These are phyloP conservation scores for Apiotrichum akiyoshidainum DNA, from an alignment of 1,284 basidiomycete genomes.

Conservation along the genomic window DNA sequence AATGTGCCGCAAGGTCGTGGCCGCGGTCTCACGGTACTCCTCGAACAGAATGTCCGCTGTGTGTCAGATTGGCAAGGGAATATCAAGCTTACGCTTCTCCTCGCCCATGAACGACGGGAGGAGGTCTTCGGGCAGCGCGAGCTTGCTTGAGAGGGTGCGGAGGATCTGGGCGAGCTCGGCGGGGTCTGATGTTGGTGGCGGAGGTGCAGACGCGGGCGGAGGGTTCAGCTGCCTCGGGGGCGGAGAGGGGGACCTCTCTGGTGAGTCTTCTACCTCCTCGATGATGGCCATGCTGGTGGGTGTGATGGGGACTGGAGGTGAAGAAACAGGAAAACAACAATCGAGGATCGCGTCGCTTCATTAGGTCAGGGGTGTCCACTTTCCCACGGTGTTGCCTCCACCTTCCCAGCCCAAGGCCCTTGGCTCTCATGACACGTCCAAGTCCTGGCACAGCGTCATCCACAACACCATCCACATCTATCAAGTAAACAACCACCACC, in stretches of 20 bases:
- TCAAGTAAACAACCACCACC: background rate
- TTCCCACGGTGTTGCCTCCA: conserved; percentile 15
- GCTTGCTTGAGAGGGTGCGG: conserved; percentile 15
- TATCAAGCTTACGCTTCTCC: conserved; percentile 17
- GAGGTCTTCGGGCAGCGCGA: conserved; percentile 32
- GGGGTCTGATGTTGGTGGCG: background rate
- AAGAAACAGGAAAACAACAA: background rate
- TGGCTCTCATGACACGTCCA: conserved; percentile 8
- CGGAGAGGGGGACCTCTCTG: conserved; percentile 5
- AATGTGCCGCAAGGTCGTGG: conserved; percentile 17
- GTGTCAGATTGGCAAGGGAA: background rate
- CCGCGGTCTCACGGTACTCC: conserved; percentile 15
- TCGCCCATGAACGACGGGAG: conserved; percentile 27
- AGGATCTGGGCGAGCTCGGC: conserved; percentile 20
- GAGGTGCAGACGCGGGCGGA: background rate
- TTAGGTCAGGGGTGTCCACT: background rate
- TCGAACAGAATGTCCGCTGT: conserved; percentile 14
- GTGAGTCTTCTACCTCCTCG: conserved; percentile 33
- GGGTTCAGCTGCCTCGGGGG: background rate
- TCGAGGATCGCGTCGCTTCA: background rate
- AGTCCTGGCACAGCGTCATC: background rate
- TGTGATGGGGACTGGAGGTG: background rate
- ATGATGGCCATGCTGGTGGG: conserved; percentile 34
- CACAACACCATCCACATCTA: no score
- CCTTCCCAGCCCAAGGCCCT: background rate